Evolutionary conservation across 2,329 filamentous ascomycete genomes (phyloP), one percentile per base, ranked within the genome.

Genomic region (Penicillium sumatraense): DNA sequence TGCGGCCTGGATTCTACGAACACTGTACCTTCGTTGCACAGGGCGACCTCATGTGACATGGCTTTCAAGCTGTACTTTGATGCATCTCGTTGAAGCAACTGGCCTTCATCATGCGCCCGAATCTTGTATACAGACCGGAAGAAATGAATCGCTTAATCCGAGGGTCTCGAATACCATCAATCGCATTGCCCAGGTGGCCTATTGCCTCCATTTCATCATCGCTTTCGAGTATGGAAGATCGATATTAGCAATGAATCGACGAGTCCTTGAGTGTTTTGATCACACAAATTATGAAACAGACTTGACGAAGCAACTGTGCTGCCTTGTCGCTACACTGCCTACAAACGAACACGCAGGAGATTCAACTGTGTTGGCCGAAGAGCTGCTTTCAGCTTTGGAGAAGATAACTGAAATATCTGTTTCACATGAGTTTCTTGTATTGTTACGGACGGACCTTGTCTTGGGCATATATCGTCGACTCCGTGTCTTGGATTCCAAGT

Each of bases 81-180:
- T 85, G 80, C 83, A 85, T 62, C 73, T 84, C 23, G 71, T 82
- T 1, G 83, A 84, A 60, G 80, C 81, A 8, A 77, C 79, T 24
- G 65, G 66, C 1, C 41, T 67, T 16, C 63, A 67, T 20, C 61
- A 57, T 33, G 53, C 55, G 3, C 51, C 58, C 7, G 60, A 65
- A 5, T 53, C 26, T 10, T 51, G 67, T 21, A 54, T 60, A 21
- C 53, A 68, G 42, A 62, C 62, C 7, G 57, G 58, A 5, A 51
- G 36, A 18, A 51, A 44, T 44, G 46, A 44, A 23, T 36, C 50
- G 3, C 50, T 56, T n/a, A 52, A 35, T 3, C 38, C 33, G 7
- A 51, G 59, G 50, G 23, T 53, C 5, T 46, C 56, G 8, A 63
- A 70, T 27, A 57, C 57, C 14, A 56, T 61, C 1, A 60, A 66